These are phyloP conservation scores for Mimosa bimucronata DNA, from an alignment of 306 rosid genomes.

Conservation along the genomic window DNA sequence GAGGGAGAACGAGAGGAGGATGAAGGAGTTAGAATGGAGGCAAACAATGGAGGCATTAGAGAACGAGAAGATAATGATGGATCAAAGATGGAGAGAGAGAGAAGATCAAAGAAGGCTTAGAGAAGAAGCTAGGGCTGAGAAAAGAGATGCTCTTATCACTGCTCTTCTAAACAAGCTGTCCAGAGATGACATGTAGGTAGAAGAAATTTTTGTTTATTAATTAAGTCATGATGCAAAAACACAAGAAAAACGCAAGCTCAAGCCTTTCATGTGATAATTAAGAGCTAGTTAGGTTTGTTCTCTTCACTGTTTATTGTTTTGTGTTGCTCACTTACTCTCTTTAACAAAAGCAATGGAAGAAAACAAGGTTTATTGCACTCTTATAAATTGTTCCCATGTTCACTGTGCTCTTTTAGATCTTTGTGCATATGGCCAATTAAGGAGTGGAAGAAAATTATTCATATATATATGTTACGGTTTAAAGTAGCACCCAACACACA, in stretches of 20 bases:
- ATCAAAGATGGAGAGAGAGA: conserved; percentile 90
- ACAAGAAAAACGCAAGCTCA: not conserved
- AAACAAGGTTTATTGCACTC: not conserved
- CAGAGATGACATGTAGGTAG: conserved; percentile 62
- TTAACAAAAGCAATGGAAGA: not conserved
- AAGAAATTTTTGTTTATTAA: not conserved
- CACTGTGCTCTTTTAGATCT: not conserved
- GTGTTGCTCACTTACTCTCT: not conserved
- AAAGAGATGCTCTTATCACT: conserved; percentile 76
- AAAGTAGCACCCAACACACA: too few relatives aligned
- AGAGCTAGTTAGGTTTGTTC: not conserved
- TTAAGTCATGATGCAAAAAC: not conserved
- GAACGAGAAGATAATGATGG: conserved; percentile 81
- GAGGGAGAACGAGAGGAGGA: conserved; percentile 77
- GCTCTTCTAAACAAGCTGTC: conserved; percentile 68
- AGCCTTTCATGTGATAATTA: not conserved
- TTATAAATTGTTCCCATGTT: not conserved
- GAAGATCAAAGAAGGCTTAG: conserved; percentile 85
- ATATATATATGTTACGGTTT: not conserved
- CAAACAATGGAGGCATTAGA: conserved; percentile 84
- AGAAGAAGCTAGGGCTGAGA: conserved; percentile 96
- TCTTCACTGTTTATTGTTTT: not conserved
- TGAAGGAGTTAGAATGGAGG: conserved; percentile 90
- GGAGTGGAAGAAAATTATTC: not conserved
- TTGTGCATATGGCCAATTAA: not conserved